Conservation (phyloP, 805 yeast species). For the Hanseniaspora pseudoguilliermondii region DNA sequence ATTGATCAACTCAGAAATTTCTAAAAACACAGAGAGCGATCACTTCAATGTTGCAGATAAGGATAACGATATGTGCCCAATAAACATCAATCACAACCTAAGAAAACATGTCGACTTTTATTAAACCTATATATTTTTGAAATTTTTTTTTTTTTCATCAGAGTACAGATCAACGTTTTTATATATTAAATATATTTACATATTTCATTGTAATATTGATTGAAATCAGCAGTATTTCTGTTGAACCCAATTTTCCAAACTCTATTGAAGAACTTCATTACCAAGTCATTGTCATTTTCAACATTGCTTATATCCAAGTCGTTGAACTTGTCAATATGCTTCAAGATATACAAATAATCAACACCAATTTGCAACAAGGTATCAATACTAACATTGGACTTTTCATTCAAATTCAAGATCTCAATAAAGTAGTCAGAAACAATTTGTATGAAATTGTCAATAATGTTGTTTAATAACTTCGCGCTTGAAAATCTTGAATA, state of each 20-base stretch:
- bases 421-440: conserved; percentile 2
- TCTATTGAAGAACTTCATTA: not conserved
- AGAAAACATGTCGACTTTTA: conserved; percentile 49
- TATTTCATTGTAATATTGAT: conserved; percentile 6
- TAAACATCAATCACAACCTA: conserved; percentile 37
- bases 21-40: conserved; percentile 23
- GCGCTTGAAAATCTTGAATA: not conserved
- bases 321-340: not conserved
- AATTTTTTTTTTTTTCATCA: not conserved
- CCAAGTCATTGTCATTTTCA: not conserved
- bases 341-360: conserved; percentile 4
- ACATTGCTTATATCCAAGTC: not conserved
- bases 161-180: not conserved
- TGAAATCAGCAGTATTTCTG: not conserved
- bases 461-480: not conserved
- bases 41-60: conserved; percentile 28
- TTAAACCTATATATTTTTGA: not conserved
- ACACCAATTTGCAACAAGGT: conserved; percentile 7
- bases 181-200: not conserved
- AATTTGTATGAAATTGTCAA: not conserved
- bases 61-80: conserved; percentile 32
- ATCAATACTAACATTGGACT: conserved; percentile 1
- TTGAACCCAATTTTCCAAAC: not conserved
- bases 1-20: conserved; percentile 16
- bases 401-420: not conserved